Base-by-base conservation (phyloP, 192 early-diverging fungal genomes). In the Entomortierella beljakovae region DNA sequence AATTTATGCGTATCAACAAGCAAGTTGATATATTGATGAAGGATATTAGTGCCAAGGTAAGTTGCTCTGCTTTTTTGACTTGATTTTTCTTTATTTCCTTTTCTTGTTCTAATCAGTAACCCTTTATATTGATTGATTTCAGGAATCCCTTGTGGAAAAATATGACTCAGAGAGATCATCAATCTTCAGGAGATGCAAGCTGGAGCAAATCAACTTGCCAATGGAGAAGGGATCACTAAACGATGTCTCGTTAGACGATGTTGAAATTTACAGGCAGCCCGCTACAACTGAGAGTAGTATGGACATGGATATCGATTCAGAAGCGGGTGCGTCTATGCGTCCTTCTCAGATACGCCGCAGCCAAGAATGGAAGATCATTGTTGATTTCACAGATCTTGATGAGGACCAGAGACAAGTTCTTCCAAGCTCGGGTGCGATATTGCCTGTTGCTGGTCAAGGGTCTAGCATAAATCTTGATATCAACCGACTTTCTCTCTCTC, bases 121-220 rank as follows among this genome's bases (percentile, higher is more conserved):
- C 18, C 22, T 25, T 6, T 13, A 31, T 66, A 9, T 57, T 2
- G 26, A 32, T 55, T 18, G 82, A 80, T 23, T 35, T 46, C 54
- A 83, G 82, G 90, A 92, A 83, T 81, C 92, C 1, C 84, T 94
- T 56, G 87, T 95, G n/a, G 95, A 98, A 54, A 92, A 93, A 46
- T 53, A 89, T 1, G 85, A 87, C 49, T 92, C 90, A 6, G 95
- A 98, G 37, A 84, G 89, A 48, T 83, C 93, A 1, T 86, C 92
- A 0, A 92, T 98, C 35, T 91, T 97, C 54, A 87, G 95, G 58
- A 83, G 88, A 28, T 98, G 96, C 83, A 97, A 97, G 81, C 83
- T 98, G 52, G 96, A 98, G 66, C 96, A 98, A 48, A 96, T 99
- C 57, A 86, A 91, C 9, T 67, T 99, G 35, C 97, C 96, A 42